Evolutionary conservation across 176 grass and related monocot genomes (phyloP).

Genomic region (Pontederia paniculata): DNA sequence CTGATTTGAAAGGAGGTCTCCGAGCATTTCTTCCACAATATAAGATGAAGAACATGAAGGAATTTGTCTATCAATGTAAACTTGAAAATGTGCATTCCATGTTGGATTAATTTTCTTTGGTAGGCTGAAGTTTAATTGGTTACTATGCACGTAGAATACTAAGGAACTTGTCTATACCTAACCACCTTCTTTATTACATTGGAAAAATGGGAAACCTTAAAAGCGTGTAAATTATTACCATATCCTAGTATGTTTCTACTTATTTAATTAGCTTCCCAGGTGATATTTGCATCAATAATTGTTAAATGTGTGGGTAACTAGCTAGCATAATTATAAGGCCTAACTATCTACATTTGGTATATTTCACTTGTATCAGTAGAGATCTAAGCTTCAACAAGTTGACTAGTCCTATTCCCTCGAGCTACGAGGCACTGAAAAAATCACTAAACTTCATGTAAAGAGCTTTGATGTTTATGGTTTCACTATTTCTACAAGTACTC

Average conservation of each 20-base stretch:
- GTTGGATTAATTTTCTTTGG: not conserved
- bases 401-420: conserved; percentile 11
- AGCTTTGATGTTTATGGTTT: not conserved
- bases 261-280: not conserved
- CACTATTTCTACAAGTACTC: no score
- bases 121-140: not conserved
- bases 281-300: not conserved
- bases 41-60: conserved; percentile 1
- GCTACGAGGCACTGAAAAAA: not conserved
- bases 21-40: conserved; percentile 1
- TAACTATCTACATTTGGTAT: no score
- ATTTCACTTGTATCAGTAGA: no score
- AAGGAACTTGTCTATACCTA: conserved; percentile 19
- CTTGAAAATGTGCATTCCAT: no score
- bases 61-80: no score
- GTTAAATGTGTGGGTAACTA: no score
- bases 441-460: not conserved
- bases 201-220: no score
- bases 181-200: conserved; percentile 14
- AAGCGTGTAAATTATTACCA: not conserved
- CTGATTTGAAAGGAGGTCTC: conserved; percentile 10
- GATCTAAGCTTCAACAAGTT: no score
- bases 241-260: not conserved
- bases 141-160: conserved; percentile 5
- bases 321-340: no score